Evolutionary conservation across 73 alveolate genomes (phyloP), one percentile per base, ranked within the genome.

Genomic region (Stentor coeruleus): DNA sequence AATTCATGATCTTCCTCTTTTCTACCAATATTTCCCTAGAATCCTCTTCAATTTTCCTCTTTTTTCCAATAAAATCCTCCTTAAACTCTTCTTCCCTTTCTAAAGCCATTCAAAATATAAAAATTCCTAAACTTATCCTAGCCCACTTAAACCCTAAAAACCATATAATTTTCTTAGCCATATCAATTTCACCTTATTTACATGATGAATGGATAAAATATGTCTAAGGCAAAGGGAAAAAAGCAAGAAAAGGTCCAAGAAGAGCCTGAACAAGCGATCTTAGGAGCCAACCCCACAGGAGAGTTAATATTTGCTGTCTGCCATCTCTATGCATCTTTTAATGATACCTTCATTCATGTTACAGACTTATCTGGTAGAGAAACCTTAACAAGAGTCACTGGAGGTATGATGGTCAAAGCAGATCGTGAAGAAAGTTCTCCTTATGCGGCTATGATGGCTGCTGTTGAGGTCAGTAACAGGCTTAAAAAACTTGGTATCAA

Each of bases 401-500:
- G 99, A 39, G 99, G 99, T 81, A 97, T 97, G 99, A 97, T 96
- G 94, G 83, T 75, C 20, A 94, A 95, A 90, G 98, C 99, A 58
- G 99, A 98, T 90, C 96, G 99, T 90, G 99, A 98, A 81, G 99
- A 98, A 89, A 92, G 99, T 38, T 97, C 99, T 59, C 99, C 99
- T 38, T 98, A 98, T 84, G 99, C 99, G 55, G 97, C 99, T 58
- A 97, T 97, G 99, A 90, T 95, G 89, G 99, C 99, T 26, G 99
- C 99, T 42, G 97, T 90, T 90, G 99, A 96, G 81, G 98, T 96
- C 38, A 95, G 94, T 77, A 92, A 92, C 55, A 90, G 98, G 58
- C 91, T 92, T 58, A 94, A 94, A 89, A 90, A 89, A 86, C 96
- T 91, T 76, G 99, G 99, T 74, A 95, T 97, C 87, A 91, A 89